phyloP scores from a whole-genome alignment of 768 basidiomycete genomes.

The Kwoniella mangroviensis region DNA sequence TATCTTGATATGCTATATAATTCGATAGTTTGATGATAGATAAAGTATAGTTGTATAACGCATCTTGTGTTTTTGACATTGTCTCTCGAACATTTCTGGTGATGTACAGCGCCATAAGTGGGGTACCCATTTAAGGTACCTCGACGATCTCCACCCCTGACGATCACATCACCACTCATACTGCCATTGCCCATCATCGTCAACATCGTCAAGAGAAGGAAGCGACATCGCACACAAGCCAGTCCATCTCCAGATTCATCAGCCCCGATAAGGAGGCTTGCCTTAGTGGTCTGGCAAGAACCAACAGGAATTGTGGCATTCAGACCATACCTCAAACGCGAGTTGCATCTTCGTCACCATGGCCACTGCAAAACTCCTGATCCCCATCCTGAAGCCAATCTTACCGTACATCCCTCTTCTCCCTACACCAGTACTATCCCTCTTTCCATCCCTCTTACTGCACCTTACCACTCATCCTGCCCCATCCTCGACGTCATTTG shows the following conservation, averaged over 20 bases:
- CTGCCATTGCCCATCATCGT: no score
- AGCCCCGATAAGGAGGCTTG: no score
- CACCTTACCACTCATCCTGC: slow-evolving; percentile 32
- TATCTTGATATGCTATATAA: not conserved
- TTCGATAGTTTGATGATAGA: not conserved
- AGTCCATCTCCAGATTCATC: no score
- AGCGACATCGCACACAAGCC: not conserved
- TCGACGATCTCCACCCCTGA: slow-evolving; percentile 13
- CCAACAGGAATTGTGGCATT: no score
- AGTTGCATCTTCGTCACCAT: not conserved
- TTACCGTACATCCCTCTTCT: slow-evolving; percentile 29
- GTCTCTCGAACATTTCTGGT: no score
- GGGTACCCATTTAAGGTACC: not conserved
- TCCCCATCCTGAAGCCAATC: slow-evolving; percentile 19
- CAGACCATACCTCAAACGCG: not conserved
- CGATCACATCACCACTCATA: slow-evolving; percentile 1
- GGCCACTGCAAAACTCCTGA: slow-evolving; percentile 18
- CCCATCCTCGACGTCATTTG: slow-evolving; percentile 28
- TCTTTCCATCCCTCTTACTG: slow-evolving; percentile 23
- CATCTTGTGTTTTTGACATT: not conserved
- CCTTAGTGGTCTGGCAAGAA: no score
- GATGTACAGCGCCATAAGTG: not conserved
- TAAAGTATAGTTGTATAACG: not conserved
- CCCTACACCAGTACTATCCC: slow-evolving; percentile 32
- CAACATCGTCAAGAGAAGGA: not conserved